Evolutionary conservation across 805 yeast genomes (phyloP), one percentile per base, ranked within the genome.

Genomic region (Zygoascus biomembranicola): DNA sequence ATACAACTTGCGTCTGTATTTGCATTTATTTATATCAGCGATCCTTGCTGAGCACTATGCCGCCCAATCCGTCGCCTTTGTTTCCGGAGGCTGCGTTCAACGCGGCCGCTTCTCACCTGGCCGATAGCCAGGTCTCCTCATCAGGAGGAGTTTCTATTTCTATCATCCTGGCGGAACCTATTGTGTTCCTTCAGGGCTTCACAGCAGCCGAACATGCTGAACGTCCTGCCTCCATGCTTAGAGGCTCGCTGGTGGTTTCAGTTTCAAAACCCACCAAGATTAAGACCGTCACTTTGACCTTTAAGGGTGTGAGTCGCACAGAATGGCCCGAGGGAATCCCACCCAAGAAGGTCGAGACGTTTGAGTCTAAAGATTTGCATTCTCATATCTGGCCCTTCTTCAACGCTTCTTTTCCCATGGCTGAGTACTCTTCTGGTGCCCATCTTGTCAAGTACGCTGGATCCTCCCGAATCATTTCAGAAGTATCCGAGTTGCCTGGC

Each of bases 251-350:
- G 18, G 79, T 84, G 49, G 59, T 90, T 5, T 74, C 90, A 52
- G 77, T 88, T 2, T 59, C 81, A 51, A 89, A 88, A 62, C 84
- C 92, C 0, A 76, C 84, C 37, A 85, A 81, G 65, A 72, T 90
- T 60, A 87, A 85, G 68, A 69, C 78, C 39, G 77, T 90, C 20
- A 69, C 74, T 9, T 71, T 90, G 52, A 72, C 75, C 1, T 80
- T 90, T 60, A 77, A 77, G 57, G 97, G 96, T 1, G 64, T 68
- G 1, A 77, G 87, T 44, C 75, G 85, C 59, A 90, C 97, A 0
- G 95, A 87, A 57, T 90, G 97, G 97, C 96, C 96, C 10, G 96
- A 94, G 64, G 99, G 99, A 1, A 90, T 92, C 18, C 98, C 98
- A 0, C 97, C 97, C 0, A 87, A 85, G 65, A 82, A 82, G 59